Evolutionary conservation across 305 asterid species (phyloP).

Genomic region (Fraxinus baroniana): DNA sequence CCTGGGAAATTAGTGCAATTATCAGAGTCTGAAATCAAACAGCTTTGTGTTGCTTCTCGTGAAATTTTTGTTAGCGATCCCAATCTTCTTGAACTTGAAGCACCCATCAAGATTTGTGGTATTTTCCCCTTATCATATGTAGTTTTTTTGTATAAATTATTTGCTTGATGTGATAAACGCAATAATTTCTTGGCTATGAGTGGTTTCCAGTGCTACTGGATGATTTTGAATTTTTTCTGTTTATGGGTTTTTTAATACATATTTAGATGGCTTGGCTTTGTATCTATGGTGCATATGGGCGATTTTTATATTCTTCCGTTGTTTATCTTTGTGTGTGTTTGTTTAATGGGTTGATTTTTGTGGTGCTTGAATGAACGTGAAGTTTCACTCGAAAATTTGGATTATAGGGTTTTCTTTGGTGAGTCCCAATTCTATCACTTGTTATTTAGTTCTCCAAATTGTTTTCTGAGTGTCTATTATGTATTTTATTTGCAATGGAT

Average conservation of each 20-base stretch:
- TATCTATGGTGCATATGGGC: background rate
- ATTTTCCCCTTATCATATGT: background rate
- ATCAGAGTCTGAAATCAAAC: conserved; percentile 90
- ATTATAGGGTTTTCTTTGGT: conserved; percentile 13
- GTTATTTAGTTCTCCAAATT: background rate
- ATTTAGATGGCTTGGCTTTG: conserved; percentile 1
- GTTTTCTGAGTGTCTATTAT: background rate
- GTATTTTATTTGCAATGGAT: background rate
- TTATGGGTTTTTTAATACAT: background rate
- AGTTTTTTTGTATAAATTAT: background rate
- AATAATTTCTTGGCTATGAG: background rate
- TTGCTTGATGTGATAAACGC: background rate
- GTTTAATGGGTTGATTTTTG: background rate
- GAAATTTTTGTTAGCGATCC: conserved; percentile 82
- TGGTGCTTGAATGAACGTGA: conserved; percentile 3
- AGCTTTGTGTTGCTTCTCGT: conserved; percentile 80
- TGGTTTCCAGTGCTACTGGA: background rate
- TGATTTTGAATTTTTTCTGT: conserved; percentile 6
- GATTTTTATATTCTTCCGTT: background rate
- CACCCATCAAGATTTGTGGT: conserved; percentile 99
- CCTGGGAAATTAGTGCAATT: conserved; percentile 93
- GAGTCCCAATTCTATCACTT: conserved; percentile 5
- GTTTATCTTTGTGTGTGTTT: background rate
- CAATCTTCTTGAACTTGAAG: conserved; percentile 91
- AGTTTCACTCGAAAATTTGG: background rate